Conservation (phyloP, 257 asterid genomes). For the Parsonsia alboflavescens region DNA sequence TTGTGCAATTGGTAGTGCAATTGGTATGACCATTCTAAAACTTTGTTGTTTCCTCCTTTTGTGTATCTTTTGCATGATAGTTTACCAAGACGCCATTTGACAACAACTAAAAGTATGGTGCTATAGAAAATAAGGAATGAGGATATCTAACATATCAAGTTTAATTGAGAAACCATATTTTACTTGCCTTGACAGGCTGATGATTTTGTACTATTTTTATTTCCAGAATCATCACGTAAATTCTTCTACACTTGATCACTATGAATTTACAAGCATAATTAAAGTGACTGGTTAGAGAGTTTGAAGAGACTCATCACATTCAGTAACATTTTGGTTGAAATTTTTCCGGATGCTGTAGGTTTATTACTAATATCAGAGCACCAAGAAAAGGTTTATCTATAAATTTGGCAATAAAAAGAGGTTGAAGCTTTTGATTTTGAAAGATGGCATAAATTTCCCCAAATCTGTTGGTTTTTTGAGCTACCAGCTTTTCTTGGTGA, state of each 20-base stretch:
- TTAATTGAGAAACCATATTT: background rate
- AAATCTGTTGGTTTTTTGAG: background rate
- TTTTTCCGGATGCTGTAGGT: background rate
- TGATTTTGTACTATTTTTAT: background rate
- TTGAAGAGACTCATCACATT: background rate
- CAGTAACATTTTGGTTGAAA: background rate
- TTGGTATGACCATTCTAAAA: constrained; percentile 40
- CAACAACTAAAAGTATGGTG: background rate
- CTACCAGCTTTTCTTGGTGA: background rate
- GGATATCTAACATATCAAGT: background rate
- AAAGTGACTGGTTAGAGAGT: background rate
- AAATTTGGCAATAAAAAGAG: background rate
- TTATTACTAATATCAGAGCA: background rate
- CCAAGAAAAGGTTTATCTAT: background rate
- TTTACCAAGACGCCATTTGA: background rate
- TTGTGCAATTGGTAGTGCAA: constrained; percentile 78
- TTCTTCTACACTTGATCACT: background rate
- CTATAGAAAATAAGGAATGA: background rate
- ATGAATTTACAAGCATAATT: background rate
- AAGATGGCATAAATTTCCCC: background rate
- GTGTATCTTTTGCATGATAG: background rate
- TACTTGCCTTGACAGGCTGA: background rate
- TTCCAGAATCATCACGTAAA: background rate
- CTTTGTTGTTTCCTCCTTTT: background rate
- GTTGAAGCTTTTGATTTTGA: background rate